Conservation (phyloP, 495 filamentous ascomycete species). For the Friedmanniomyces endolithicus region DNA sequence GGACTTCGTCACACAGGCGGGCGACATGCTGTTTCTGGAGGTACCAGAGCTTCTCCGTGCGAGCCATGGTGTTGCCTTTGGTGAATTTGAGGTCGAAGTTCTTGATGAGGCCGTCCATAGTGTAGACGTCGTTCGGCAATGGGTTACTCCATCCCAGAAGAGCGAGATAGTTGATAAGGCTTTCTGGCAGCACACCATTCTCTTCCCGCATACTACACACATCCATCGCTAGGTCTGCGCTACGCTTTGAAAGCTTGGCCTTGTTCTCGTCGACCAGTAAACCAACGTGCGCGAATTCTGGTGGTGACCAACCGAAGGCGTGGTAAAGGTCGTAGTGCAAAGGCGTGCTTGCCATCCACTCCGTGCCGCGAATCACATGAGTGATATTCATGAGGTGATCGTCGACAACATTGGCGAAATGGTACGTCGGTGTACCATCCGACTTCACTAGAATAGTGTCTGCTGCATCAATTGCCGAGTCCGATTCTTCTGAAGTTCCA, state of each 20-base stretch:
- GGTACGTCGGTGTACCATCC: conserved; percentile 88
- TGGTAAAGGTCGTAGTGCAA: conserved; percentile 78
- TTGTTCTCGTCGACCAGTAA: conserved; percentile 61
- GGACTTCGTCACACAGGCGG: conserved; percentile 9
- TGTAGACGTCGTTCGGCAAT: conserved; percentile 53
- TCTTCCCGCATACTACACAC: conserved; percentile 54
- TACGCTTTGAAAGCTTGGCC: conserved; percentile 85
- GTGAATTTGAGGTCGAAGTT: conserved; percentile 76
- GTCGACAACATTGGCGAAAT: conserved; percentile 93
- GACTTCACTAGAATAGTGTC: conserved; percentile 80
- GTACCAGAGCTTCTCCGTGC: conserved; percentile 65
- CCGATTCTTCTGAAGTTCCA: conserved; percentile 3
- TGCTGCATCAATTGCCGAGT: conserved; percentile 39
- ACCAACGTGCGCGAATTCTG: conserved; percentile 77
- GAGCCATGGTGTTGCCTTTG: conserved; percentile 74
- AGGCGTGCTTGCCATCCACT: conserved; percentile 92
- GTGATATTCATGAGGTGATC: conserved; percentile 91
- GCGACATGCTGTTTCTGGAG: conserved; percentile 62
- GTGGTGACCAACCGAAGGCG: conserved; percentile 79
- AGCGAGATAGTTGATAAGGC: conserved; percentile 71
- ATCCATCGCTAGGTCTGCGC: conserved; percentile 44
- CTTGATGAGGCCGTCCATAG: conserved; percentile 52
- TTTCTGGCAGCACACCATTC: conserved; percentile 54
- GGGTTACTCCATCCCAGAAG: conserved; percentile 77
- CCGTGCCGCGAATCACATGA: conserved; percentile 80